Percentiles rank a stretch among this genome's conserved stretches.
Evolutionary conservation across 768 basidiomycete species (phyloP).

Genomic region (Lyophyllum atratum): DNA sequence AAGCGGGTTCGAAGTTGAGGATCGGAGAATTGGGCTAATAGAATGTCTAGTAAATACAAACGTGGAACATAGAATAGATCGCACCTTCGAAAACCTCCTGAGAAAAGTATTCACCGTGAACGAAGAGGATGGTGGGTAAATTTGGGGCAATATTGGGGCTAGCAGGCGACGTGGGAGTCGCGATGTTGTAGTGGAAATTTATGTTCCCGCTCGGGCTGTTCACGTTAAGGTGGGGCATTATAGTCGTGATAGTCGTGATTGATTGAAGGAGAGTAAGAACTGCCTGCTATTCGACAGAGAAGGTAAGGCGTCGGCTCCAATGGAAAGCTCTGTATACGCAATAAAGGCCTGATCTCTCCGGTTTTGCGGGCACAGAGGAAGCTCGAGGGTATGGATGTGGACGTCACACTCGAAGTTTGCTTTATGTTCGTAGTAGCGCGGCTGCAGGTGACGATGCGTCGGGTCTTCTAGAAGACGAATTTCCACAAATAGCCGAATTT

Average conservation of each 20-base stretch:
- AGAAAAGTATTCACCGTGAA: conserved; percentile 36
- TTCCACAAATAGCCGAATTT: background rate
- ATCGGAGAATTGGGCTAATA: conserved; percentile 36
- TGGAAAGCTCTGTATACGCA: background rate
- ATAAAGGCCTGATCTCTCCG: background rate
- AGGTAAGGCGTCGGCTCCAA: background rate
- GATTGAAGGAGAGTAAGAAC: background rate
- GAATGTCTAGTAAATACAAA: background rate
- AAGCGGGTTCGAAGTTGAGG: conserved; percentile 32
- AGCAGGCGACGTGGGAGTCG: conserved; percentile 33
- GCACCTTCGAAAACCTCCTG: conserved; percentile 37
- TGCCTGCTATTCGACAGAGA: background rate
- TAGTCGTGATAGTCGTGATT: background rate
- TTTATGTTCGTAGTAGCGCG: background rate
- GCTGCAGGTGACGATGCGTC: background rate
- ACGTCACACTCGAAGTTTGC: background rate
- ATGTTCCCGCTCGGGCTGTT: conserved; percentile 28
- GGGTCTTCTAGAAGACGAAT: background rate
- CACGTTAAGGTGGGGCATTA: conserved; percentile 34
- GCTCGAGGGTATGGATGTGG: background rate
- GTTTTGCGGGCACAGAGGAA: background rate
- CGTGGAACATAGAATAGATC: conserved; percentile 16
- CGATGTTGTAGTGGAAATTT: conserved; percentile 35
- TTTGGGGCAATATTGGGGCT: conserved; percentile 31
- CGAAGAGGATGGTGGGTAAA: conserved; percentile 38